Conservation (phyloP, 108 stramenopile species). For the Fragilariopsis cylindrus region DNA sequence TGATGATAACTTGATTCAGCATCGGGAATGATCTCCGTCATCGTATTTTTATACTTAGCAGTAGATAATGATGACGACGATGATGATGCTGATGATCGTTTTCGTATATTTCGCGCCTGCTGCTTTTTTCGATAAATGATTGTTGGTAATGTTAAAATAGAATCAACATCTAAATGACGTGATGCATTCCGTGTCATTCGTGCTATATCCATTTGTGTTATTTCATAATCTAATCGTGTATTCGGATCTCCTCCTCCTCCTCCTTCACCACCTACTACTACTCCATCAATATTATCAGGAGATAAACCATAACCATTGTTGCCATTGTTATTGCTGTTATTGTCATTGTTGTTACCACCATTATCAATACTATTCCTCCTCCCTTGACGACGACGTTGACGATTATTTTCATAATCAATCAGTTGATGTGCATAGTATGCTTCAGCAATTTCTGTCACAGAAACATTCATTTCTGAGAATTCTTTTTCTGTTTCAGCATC, state of each 20-base stretch:
- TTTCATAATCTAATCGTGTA: slow-evolving; percentile 67
- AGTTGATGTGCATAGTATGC: slow-evolving; percentile 53
- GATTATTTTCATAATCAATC: slow-evolving; percentile 15
- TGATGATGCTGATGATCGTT: background rate
- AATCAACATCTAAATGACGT: slow-evolving; percentile 65
- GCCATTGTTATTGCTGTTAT: background rate
- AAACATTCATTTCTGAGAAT: slow-evolving; percentile 20
- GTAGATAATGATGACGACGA: background rate
- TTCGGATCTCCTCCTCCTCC: background rate
- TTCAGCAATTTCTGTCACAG: slow-evolving; percentile 44
- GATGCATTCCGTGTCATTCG: slow-evolving; percentile 75
- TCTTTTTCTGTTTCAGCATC: slow-evolving; percentile 8
- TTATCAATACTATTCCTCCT: background rate
- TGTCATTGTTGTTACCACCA: background rate
- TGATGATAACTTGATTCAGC: background rate
- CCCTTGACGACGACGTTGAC: background rate
- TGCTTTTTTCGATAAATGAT: slow-evolving; percentile 43
- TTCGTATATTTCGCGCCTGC: background rate
- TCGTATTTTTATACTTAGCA: background rate
- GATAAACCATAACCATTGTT: background rate
- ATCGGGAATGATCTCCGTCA: background rate
- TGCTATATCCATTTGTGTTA: slow-evolving; percentile 77
- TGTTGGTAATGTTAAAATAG: slow-evolving; percentile 61
- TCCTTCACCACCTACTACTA: background rate
- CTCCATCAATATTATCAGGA: background rate